Base-by-base conservation (phyloP, 2,329 filamentous ascomycete species). In the Hypocrella siamensis region DNA sequence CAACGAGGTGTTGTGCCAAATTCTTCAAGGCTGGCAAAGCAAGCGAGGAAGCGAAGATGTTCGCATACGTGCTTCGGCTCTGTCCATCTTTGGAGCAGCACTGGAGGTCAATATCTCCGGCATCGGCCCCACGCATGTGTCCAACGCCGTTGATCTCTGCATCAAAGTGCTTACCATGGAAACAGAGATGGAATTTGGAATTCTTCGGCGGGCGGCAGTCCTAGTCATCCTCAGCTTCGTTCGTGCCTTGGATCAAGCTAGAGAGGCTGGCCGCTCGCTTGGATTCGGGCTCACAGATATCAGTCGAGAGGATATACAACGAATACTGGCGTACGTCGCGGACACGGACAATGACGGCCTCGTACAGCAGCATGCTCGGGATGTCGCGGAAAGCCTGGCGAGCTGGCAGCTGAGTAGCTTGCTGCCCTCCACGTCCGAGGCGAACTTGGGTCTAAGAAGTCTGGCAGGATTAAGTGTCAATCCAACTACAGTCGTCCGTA, bases 11-110 rank as follows among this genome's bases (percentile, higher is more conserved):
- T 46, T 77, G 10, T 56, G 61, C 16, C 60, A 63, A 36, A 80
- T 83, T 36, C 60, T 82, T 1, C 56, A 64, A 11, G 76, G 75
- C 1, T 83, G 79, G 79, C 65, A 76, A 40, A 66, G 73, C 38
- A 74, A 70, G 34, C 57, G 64, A 12, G 76, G 75, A 1, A 64
- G 65, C 36, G 79, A 84, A 47, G 79, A 84, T 44, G 58, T 82
- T 10, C 65, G 79, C 4, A 67, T 85, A 41, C 70, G 79, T 1
- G 58, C 76, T 11, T 82, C 78, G 16, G 74, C 78, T 4, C 49
- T 85, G 6, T 78, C 75, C 4, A 65, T 84, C 29, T 58, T 84
- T 27, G 67, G 68, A 1, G 54, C 55, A 2, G 61, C 63, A 0
- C 50, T 82, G 17, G 75, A 82, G 46, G 67, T 62, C 2, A 75